Percentiles rank a stretch among this genome's conserved stretches.
Conservation (phyloP, 306 rosid species). For the Acmispon strigosus region DNA sequence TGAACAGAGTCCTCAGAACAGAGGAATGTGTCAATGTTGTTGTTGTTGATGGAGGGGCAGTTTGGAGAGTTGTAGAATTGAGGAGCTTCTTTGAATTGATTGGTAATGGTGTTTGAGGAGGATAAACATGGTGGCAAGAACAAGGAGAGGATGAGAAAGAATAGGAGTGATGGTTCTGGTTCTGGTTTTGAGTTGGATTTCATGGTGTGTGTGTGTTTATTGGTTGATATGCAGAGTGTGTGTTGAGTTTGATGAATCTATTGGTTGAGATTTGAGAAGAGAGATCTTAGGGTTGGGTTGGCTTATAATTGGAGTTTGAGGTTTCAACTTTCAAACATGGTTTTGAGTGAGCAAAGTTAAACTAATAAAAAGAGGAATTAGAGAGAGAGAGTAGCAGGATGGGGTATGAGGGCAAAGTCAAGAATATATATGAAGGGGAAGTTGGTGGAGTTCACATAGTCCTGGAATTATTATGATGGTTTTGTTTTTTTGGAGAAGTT, state of each 20-base stretch:
- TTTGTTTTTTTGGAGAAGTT: not conserved
- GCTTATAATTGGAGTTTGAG: constrained; percentile 22
- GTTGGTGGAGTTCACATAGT: constrained; percentile 34
- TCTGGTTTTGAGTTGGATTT: constrained; percentile 15
- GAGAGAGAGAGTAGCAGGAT: not conserved
- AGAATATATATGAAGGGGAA: constrained; percentile 20
- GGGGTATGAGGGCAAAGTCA: constrained; percentile 15
- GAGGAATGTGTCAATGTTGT: not conserved
- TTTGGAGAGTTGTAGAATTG: constrained; percentile 84
- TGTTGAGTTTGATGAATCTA: too few relatives aligned
- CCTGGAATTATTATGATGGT: not conserved
- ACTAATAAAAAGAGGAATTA: not conserved
- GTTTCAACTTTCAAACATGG: constrained; percentile 24
- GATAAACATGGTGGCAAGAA: not conserved
- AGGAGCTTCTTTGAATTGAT: constrained; percentile 87
- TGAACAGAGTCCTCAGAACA: constrained; percentile 63
- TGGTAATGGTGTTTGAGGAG: not conserved
- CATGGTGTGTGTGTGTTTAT: constrained; percentile 12
- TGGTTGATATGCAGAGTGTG: not conserved
- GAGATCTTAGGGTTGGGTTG: constrained; percentile 27
- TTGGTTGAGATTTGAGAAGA: not conserved
- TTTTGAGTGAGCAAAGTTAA: constrained; percentile 11
- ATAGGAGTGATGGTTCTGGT: not conserved
- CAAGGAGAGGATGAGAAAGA: not conserved
- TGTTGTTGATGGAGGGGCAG: constrained; percentile 36